phyloP scores from a whole-genome alignment of 129 eudicot species.

The Smallanthus sonchifolius region DNA sequence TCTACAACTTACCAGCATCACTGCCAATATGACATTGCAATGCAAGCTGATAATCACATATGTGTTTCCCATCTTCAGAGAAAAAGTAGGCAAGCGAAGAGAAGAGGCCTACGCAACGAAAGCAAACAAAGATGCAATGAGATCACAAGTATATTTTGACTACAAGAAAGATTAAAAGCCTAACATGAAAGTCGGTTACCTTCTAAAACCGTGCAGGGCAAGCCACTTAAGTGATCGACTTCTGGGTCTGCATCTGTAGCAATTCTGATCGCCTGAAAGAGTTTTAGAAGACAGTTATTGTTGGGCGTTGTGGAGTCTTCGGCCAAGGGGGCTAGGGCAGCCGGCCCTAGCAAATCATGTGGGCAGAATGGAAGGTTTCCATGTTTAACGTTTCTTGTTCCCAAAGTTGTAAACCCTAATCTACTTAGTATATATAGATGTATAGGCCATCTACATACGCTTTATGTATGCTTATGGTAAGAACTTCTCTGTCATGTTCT shows the following conservation, averaged over 20 bases:
- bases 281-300: constrained; percentile 6
- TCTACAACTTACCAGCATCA: constrained; percentile 55
- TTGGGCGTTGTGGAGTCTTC: no score
- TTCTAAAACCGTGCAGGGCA: constrained; percentile 61
- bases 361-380: no score
- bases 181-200: constrained; percentile 40
- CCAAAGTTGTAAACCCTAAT: no score
- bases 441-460: no score
- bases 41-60: constrained; percentile 66
- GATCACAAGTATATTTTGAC: background rate
- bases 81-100: constrained; percentile 70
- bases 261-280: constrained; percentile 62
- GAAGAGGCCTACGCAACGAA: constrained; percentile 49
- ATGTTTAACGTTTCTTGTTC: no score
- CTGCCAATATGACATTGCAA: constrained; percentile 42
- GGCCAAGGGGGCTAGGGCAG: no score
- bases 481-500: no score
- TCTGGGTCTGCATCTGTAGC: constrained; percentile 79
- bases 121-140: constrained; percentile 15
- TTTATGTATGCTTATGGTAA: no score
- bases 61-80: constrained; percentile 61
- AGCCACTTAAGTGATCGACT: constrained; percentile 55
- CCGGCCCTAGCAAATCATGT: no score
- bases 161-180: constrained; percentile 1
- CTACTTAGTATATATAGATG: no score